These are phyloP conservation scores for Dichotomocladium elegans DNA, from an alignment of 371 early-diverging fungal genomes.

Conservation along the genomic window DNA sequence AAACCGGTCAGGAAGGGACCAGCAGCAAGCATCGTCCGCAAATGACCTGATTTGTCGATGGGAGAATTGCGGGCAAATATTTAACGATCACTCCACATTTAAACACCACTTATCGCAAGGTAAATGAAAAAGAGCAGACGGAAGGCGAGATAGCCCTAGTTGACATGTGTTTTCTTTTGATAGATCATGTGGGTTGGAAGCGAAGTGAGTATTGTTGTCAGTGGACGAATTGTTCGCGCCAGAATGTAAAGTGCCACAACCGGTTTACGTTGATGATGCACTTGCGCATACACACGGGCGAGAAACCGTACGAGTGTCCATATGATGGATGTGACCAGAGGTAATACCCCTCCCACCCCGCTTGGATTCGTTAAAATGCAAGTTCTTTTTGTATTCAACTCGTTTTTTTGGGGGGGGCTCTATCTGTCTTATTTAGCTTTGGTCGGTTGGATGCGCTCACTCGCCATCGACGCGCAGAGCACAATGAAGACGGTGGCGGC, in stretches of 20 bases:
- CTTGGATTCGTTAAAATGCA: too few relatives aligned
- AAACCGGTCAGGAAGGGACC: not conserved
- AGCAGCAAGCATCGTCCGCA: not conserved
- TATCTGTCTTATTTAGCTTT: constrained; percentile 21
- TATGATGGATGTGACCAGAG: constrained; percentile 28
- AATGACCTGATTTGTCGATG: constrained; percentile 36
- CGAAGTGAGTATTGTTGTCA: constrained; percentile 56
- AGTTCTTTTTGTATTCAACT: too few relatives aligned
- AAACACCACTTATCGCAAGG: constrained; percentile 54
- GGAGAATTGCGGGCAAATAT: constrained; percentile 40
- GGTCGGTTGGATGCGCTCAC: constrained; percentile 37
- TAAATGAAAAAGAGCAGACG: constrained; percentile 1
- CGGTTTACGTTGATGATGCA: constrained; percentile 66
- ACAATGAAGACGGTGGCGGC: constrained; percentile 3
- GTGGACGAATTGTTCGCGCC: constrained; percentile 56
- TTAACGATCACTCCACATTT: constrained; percentile 36
- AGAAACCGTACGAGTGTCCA: constrained; percentile 61
- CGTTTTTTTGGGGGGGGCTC: too few relatives aligned
- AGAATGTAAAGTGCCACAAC: constrained; percentile 53
- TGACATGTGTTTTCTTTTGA: not conserved
- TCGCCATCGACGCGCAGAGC: constrained; percentile 28
- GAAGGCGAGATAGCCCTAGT: not conserved
- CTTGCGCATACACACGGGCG: constrained; percentile 63
- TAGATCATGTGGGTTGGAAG: constrained; percentile 64
- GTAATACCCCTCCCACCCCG: constrained; percentile 8